Evolutionary conservation across 1,284 basidiomycete species (phyloP).

Genomic region (Hemileia vastatrix): DNA sequence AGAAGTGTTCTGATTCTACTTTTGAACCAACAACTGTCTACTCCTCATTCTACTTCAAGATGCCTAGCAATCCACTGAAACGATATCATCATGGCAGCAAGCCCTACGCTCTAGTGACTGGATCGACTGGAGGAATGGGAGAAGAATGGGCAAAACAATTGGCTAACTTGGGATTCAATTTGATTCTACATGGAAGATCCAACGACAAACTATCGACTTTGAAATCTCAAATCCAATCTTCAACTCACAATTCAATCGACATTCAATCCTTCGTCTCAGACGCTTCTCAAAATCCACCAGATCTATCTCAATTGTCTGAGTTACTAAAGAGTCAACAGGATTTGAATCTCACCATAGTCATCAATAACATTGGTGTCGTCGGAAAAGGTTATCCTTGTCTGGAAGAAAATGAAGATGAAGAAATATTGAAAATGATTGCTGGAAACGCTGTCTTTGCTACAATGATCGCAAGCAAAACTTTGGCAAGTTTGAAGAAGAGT

Average conservation of each 20-base stretch:
- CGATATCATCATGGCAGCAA: neutral
- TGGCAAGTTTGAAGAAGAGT: constrained; percentile 17
- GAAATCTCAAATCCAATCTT: constrained; percentile 3
- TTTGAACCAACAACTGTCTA: neutral
- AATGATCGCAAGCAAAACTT: neutral
- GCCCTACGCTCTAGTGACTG: constrained; percentile 23
- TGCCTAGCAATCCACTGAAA: neutral
- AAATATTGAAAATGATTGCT: neutral
- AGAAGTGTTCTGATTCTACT: too few species aligned
- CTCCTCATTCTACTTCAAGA: neutral
- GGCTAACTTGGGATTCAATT: constrained; percentile 25
- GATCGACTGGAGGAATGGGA: constrained; percentile 27
- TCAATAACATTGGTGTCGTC: constrained; percentile 6
- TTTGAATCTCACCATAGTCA: constrained; percentile 3
- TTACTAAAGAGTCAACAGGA: too few species aligned
- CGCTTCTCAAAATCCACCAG: neutral
- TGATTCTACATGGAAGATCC: constrained; percentile 26
- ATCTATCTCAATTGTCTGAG: neutral
- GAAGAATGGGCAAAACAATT: constrained; percentile 26
- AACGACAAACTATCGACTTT: constrained; percentile 21
- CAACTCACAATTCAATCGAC: neutral
- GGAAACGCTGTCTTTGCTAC: neutral
- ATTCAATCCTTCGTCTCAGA: constrained; percentile 5
- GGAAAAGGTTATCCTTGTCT: neutral
- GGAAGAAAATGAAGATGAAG: neutral